Percentiles rank a stretch among this genome's conserved stretches.
Conservation (phyloP, 2,329 filamentous ascomycete genomes). For the Aspergillus sp. region DNA sequence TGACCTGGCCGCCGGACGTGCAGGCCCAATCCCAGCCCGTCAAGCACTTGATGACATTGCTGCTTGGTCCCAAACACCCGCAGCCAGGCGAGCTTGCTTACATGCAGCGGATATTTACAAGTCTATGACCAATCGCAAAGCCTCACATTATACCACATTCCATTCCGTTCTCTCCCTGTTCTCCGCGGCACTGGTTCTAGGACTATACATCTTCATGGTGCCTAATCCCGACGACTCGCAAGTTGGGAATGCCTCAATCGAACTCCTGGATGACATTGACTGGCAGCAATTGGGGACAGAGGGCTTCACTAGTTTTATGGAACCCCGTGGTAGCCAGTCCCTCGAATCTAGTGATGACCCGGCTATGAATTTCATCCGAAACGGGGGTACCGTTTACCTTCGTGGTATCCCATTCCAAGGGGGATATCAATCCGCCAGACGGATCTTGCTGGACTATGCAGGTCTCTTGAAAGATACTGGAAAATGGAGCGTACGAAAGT, state of each 20-base stretch:
- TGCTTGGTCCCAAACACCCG: conserved; percentile 44
- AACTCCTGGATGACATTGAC: conserved; percentile 44
- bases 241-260: conserved; percentile 24
- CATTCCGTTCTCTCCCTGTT: conserved; percentile 45
- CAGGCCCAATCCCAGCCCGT: conserved; percentile 40
- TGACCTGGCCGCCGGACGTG: conserved; percentile 45
- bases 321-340: conserved; percentile 21
- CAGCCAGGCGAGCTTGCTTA: conserved; percentile 43
- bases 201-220: conserved; percentile 46
- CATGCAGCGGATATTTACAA: conserved; percentile 48
- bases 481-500: conserved; percentile 44
- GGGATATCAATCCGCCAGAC: conserved; percentile 45
- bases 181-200: conserved; percentile 44
- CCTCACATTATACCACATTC: conserved; percentile 45
- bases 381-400: conserved; percentile 42
- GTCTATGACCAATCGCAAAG: conserved; percentile 43
- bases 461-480: conserved; percentile 46
- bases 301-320: conserved; percentile 37
- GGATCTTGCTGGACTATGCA: conserved; percentile 46
- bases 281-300: conserved; percentile 42
- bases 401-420: conserved; percentile 42
- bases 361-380: conserved; percentile 39
- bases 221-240: conserved; percentile 17
- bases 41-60: conserved; percentile 45
- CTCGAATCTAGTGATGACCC: conserved; percentile 25